These are phyloP conservation scores for Sporothrix globosa DNA, from an alignment of 2,329 filamentous ascomycete genomes.

Conservation along the genomic window DNA sequence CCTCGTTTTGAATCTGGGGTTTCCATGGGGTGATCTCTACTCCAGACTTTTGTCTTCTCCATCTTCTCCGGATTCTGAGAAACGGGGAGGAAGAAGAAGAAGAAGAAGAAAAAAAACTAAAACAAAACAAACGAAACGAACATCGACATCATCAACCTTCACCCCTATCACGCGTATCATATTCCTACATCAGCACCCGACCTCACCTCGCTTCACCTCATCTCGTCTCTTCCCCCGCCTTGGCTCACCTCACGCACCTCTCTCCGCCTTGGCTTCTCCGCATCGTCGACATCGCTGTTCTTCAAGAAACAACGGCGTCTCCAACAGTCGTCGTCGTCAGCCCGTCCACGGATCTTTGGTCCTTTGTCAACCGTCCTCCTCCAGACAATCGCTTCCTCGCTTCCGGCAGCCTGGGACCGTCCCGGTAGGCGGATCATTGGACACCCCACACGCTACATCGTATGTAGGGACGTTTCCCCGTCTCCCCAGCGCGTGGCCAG, in stretches of 20 bases:
- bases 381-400: constrained; percentile 11
- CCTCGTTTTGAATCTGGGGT: not conserved
- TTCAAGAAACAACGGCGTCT: not conserved
- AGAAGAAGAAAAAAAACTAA: not conserved
- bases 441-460: no score
- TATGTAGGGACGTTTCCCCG: not conserved
- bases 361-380: not conserved
- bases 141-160: not conserved
- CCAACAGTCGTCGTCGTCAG: not conserved
- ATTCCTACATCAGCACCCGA: not conserved
- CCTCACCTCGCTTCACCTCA: not conserved
- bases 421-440: not conserved
- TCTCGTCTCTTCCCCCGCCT: not conserved
- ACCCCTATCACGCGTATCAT: not conserved
- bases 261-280: not conserved
- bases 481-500: not conserved
- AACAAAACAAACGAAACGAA: not conserved
- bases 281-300: not conserved
- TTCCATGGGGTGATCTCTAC: constrained; percentile 20
- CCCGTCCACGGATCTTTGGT: not conserved
- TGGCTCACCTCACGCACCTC: not conserved
- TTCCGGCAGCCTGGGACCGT: not conserved
- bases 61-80: not conserved
- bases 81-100: not conserved
- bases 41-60: not conserved